These are phyloP conservation scores for Malassezia slooffiae DNA, from an alignment of 1,284 basidiomycete genomes.

Conservation along the genomic window DNA sequence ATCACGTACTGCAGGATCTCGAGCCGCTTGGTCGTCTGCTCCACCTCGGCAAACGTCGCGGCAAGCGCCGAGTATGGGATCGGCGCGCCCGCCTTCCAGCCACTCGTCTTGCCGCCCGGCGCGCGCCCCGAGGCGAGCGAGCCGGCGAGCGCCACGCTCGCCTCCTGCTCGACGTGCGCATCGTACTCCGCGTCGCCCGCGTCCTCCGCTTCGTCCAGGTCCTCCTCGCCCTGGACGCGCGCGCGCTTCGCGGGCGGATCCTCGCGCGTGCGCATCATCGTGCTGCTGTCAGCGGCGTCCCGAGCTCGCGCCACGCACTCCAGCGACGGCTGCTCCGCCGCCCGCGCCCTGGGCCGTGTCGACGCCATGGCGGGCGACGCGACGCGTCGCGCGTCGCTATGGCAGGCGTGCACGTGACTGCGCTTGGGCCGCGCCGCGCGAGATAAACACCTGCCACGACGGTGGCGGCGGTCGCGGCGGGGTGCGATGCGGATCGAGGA, in stretches of 20 bases:
- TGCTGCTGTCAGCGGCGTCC: not conserved
- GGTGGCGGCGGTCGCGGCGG: slow-evolving; percentile 2
- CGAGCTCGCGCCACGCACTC: slow-evolving; percentile 9
- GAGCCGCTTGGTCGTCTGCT: slow-evolving; percentile 86
- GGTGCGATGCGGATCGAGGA: slow-evolving; percentile 47
- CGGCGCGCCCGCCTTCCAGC: not conserved
- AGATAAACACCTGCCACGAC: slow-evolving; percentile 6
- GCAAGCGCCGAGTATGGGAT: slow-evolving; percentile 85
- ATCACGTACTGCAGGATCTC: slow-evolving; percentile 85
- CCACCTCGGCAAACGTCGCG: slow-evolving; percentile 77
- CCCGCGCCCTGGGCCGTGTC: no score
- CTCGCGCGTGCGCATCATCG: not conserved
- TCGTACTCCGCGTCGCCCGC: not conserved
- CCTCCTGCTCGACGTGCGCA: not conserved
- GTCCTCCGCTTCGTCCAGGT: not conserved
- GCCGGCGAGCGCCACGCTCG: not conserved
- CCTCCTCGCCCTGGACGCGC: not conserved
- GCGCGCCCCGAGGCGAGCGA: not conserved
- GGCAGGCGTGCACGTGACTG: no score
- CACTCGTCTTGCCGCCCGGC: not conserved
- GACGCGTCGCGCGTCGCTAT: not conserved
- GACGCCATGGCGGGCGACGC: slow-evolving; percentile 1
- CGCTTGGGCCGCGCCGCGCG: not conserved
- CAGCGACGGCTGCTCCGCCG: slow-evolving; percentile 6
- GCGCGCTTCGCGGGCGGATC: not conserved